Conservation (phyloP, 208 protist species). For the Acanthamoeba healyi region DNA sequence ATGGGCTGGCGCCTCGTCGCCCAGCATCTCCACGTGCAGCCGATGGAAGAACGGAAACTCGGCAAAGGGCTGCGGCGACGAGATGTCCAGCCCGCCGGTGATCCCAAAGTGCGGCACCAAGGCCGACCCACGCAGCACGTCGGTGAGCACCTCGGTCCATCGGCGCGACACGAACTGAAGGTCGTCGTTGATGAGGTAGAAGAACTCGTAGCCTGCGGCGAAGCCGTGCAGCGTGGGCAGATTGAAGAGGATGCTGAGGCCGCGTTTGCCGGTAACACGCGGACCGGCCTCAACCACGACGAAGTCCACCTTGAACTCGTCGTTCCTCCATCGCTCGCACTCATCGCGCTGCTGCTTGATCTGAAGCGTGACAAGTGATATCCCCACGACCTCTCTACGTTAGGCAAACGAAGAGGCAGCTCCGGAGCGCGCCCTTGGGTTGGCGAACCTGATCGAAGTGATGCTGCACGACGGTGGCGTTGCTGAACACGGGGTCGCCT, state of each 20-base stretch:
- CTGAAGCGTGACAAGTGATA: too few relatives aligned
- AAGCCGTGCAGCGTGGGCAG: slow-evolving; percentile 20
- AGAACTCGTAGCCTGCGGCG: slow-evolving; percentile 38
- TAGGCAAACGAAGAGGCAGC: neutral
- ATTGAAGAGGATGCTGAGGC: slow-evolving; percentile 40
- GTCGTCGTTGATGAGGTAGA: slow-evolving; percentile 62
- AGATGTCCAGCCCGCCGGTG: slow-evolving; percentile 46
- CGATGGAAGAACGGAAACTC: slow-evolving; percentile 52
- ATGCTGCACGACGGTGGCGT: neutral
- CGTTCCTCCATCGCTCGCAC: neutral
- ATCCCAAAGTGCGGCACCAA: slow-evolving; percentile 12
- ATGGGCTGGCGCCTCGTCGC: slow-evolving; percentile 27
- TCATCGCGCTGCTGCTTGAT: neutral
- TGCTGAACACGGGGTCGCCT: neutral
- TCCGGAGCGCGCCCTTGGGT: too few relatives aligned
- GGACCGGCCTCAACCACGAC: neutral
- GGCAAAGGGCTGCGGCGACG: slow-evolving; percentile 15
- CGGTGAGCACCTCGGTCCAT: slow-evolving; percentile 3
- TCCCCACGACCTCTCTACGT: too few relatives aligned
- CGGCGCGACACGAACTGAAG: neutral
- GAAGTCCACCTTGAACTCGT: neutral
- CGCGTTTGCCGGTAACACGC: slow-evolving; percentile 27
- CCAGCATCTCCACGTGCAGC: slow-evolving; percentile 7
- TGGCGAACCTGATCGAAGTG: neutral
- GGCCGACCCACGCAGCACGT: neutral